These are phyloP conservation scores for Carpinus fangiana DNA, from an alignment of 306 rosid genomes.

Conservation along the genomic window DNA sequence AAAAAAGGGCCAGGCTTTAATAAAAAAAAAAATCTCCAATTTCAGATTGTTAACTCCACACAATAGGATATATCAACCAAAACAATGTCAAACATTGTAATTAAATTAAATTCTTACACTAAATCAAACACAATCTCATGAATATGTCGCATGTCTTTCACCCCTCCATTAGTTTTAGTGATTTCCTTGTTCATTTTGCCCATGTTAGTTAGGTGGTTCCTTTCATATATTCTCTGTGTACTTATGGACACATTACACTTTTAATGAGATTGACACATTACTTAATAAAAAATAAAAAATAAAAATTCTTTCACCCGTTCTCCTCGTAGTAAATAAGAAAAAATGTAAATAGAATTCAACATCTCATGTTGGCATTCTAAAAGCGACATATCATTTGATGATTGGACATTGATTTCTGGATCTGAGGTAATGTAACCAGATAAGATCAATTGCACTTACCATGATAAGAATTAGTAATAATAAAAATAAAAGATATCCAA, in stretches of 20 bases:
- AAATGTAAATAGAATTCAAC: slow-evolving; percentile 5
- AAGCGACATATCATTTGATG: slow-evolving; percentile 11
- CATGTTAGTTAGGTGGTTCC: no score
- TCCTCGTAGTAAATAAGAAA: background rate
- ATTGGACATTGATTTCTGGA: slow-evolving; percentile 4
- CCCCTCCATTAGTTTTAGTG: background rate
- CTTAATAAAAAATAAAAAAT: no score
- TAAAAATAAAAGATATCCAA: slow-evolving; percentile 2
- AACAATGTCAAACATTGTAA: background rate
- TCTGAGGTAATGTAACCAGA: slow-evolving; percentile 10
- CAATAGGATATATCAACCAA: background rate
- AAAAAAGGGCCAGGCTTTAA: background rate
- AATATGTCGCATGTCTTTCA: background rate
- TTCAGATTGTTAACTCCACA: background rate
- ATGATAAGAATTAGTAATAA: background rate
- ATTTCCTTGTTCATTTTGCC: no score
- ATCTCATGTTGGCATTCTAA: background rate
- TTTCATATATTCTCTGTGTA: no score
- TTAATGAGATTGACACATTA: no score
- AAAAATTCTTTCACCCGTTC: background rate
- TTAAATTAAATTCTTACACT: background rate
- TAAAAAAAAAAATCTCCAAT: background rate
- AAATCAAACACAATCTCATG: background rate
- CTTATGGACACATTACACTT: no score
- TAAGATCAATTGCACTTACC: background rate